phyloP scores from a whole-genome alignment of 331 rosid species.

The Acacia pycnantha region DNA sequence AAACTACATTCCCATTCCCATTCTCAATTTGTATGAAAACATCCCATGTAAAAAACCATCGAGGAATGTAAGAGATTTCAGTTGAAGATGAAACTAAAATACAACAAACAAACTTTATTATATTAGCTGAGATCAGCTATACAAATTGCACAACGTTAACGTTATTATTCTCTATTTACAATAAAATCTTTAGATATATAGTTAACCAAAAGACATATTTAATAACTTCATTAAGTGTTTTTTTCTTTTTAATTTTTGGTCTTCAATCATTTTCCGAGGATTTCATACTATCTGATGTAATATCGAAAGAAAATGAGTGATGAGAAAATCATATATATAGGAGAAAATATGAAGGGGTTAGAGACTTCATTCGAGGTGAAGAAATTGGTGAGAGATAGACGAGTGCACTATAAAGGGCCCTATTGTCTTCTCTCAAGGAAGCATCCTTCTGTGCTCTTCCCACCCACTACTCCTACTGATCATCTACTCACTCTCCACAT shows the following conservation, averaged over 20 bases:
- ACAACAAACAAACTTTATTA: not conserved
- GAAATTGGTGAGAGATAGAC: not conserved
- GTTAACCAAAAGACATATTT: too few species aligned
- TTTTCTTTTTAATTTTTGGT: too few species aligned
- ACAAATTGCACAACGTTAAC: too few species aligned
- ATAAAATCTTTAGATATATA: too few species aligned
- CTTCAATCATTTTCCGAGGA: not conserved
- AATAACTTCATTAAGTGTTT: too few species aligned
- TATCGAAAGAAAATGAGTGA: not conserved
- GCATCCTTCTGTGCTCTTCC: conserved; percentile 47
- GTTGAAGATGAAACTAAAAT: not conserved
- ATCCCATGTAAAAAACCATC: not conserved
- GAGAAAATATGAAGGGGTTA: not conserved
- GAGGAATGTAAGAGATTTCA: not conserved
- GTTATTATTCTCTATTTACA: not conserved
- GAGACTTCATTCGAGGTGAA: conserved; percentile 8
- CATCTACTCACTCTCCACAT: conserved; percentile 65
- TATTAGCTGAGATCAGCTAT: not conserved
- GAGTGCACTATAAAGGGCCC: not conserved
- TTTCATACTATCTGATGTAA: not conserved
- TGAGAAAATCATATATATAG: conserved; percentile 5
- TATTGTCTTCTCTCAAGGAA: conserved; percentile 32
- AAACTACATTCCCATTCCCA: not conserved
- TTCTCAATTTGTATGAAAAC: not conserved
- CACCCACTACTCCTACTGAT: conserved; percentile 41